A percentile compares a stretch with the other conserved stretches of the same genome.
These are phyloP conservation scores for Apiotrichum laibachii DNA, from an alignment of 1,284 basidiomycete species.

Conservation along the genomic window DNA sequence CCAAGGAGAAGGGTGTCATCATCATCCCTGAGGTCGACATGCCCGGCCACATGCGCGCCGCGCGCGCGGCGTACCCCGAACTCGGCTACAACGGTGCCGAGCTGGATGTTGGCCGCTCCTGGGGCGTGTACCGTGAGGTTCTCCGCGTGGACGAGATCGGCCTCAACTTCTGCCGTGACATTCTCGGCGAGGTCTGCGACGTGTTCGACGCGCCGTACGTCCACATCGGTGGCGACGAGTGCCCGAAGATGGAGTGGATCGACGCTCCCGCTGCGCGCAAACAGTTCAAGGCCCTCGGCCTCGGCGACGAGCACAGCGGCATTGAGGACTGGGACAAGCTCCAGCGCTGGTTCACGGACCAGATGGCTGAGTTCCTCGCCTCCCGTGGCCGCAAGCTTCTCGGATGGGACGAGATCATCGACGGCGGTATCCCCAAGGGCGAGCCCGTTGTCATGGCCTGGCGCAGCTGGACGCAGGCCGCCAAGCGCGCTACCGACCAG, in stretches of 20 bases:
- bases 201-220: slow-evolving; percentile 17
- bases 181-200: slow-evolving; percentile 23
- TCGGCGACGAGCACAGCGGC: neutral
- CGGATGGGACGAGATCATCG: slow-evolving; percentile 27
- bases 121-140: slow-evolving; percentile 24
- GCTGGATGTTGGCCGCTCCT: slow-evolving; percentile 6
- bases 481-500: slow-evolving; percentile 6
- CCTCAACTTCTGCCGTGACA: slow-evolving; percentile 16
- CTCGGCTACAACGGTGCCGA: slow-evolving; percentile 19
- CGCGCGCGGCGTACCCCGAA: slow-evolving; percentile 24
- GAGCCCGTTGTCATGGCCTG: slow-evolving; percentile 19
- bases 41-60: slow-evolving; percentile 26
- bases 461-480: slow-evolving; percentile 16
- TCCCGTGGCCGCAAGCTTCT: slow-evolving; percentile 15
- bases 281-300: slow-evolving; percentile 13
- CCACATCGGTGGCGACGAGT: slow-evolving; percentile 23
- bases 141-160: slow-evolving; percentile 21
- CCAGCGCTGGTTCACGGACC: slow-evolving; percentile 15
- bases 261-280: slow-evolving; percentile 1
- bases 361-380: slow-evolving; percentile 16
- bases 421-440: slow-evolving; percentile 17
- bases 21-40: slow-evolving; percentile 26
- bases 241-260: slow-evolving; percentile 22
- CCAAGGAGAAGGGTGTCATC: slow-evolving; percentile 14
- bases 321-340: slow-evolving; percentile 16